These are phyloP conservation scores for Bassia scoparia DNA, from an alignment of 148 eudicot genomes.

Conservation along the genomic window DNA sequence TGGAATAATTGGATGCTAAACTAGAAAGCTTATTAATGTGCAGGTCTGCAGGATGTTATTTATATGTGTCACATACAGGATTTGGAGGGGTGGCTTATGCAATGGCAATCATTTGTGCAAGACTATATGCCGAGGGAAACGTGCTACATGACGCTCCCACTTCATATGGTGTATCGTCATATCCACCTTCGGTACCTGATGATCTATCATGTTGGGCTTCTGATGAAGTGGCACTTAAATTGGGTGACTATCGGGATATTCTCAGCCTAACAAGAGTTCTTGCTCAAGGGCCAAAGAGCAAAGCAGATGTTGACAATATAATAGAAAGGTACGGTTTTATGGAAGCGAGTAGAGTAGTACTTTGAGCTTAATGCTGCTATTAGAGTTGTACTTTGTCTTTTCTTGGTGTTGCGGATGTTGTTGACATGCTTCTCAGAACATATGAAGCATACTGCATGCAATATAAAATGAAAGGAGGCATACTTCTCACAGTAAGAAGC, in stretches of 20 bases:
- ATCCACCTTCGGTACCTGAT: constrained; percentile 19
- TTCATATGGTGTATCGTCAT: constrained; percentile 24
- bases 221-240: constrained; percentile 56
- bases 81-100: constrained; percentile 97
- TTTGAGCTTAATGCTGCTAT: not conserved
- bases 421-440: too few species aligned
- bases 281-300: constrained; percentile 82
- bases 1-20: constrained; percentile 18
- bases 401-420: not conserved
- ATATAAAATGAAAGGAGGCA: not conserved
- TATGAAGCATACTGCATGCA: not conserved
- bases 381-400: not conserved
- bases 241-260: constrained; percentile 88
- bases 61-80: constrained; percentile 94
- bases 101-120: constrained; percentile 77
- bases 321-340: constrained; percentile 61
- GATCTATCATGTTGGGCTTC: constrained; percentile 31
- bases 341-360: not conserved
- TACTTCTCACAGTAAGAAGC: not conserved
- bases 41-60: constrained; percentile 87
- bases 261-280: constrained; percentile 88
- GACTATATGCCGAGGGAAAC: constrained; percentile 68
- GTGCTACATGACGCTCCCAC: constrained; percentile 32
- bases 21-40: constrained; percentile 18
- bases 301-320: constrained; percentile 66